A percentile compares a stretch with the other conserved stretches of the same genome.
Conservation (phyloP, 371 early-diverging fungal genomes). For the Apophysomyces trapeziformis region DNA sequence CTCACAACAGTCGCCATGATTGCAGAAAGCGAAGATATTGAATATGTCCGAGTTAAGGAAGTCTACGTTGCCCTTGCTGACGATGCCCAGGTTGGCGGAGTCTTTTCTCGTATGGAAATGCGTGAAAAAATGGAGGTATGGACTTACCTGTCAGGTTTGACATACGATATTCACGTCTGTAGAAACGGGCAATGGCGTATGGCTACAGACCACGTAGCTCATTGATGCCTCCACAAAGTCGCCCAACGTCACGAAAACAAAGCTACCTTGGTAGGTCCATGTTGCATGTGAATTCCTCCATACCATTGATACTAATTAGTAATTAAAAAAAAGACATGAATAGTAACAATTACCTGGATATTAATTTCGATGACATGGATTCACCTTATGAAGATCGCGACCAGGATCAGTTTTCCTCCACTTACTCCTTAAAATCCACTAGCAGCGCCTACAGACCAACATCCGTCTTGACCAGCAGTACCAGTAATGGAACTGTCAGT, state of each 20-base stretch:
- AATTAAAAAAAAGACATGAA: not conserved
- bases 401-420: constrained; percentile 17
- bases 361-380: constrained; percentile 4
- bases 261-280: not conserved
- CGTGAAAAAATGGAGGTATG: constrained; percentile 43
- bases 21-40: constrained; percentile 56
- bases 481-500: constrained; percentile 21
- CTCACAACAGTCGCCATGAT: constrained; percentile 48
- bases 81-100: constrained; percentile 53
- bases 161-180: not conserved
- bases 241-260: constrained; percentile 7
- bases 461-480: constrained; percentile 28
- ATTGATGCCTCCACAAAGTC: constrained; percentile 13
- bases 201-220: constrained; percentile 13
- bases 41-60: constrained; percentile 60
- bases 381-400: constrained; percentile 40
- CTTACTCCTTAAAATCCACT: constrained; percentile 23
- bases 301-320: no score
- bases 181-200: constrained; percentile 25
- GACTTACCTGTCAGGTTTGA: not conserved
- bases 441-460: constrained; percentile 19
- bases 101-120: constrained; percentile 52
- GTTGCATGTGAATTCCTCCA: no score
- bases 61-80: constrained; percentile 53
- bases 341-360: not conserved